Percentiles rank a stretch among this genome's conserved stretches.
These are phyloP conservation scores for Ustilago tritici DNA, from an alignment of 1,284 basidiomycete species.

Conservation along the genomic window DNA sequence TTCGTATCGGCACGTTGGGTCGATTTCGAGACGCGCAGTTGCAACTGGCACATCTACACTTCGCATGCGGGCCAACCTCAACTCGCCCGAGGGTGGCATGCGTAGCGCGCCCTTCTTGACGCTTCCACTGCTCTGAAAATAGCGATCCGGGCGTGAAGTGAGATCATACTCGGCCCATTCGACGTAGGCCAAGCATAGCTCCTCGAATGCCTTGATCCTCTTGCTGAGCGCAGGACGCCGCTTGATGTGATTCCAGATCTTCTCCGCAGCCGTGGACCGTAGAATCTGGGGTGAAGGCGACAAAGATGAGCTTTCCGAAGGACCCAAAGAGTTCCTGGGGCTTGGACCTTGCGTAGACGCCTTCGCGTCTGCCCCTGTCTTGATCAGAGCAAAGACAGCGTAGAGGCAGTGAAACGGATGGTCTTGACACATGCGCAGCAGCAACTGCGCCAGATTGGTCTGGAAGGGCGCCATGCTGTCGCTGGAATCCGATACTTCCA, in stretches of 20 bases:
- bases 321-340: slow-evolving; percentile 19
- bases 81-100: slow-evolving; percentile 39
- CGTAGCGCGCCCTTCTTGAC: slow-evolving; percentile 45
- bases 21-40: slow-evolving; percentile 80
- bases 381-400: slow-evolving; percentile 79
- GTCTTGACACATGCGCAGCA: slow-evolving; percentile 83
- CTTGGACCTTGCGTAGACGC: slow-evolving; percentile 16
- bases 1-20: slow-evolving; percentile 74
- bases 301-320: not conserved
- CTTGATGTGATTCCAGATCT: slow-evolving; percentile 78
- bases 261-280: slow-evolving; percentile 77
- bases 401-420: slow-evolving; percentile 96
- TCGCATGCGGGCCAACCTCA: slow-evolving; percentile 39
- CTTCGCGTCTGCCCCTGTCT: slow-evolving; percentile 47
- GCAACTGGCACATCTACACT: slow-evolving; percentile 76
- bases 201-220: slow-evolving; percentile 76
- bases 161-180: slow-evolving; percentile 82
- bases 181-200: slow-evolving; percentile 79
- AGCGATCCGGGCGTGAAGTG: slow-evolving; percentile 55
- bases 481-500: slow-evolving; percentile 66
- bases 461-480: slow-evolving; percentile 73
- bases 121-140: slow-evolving; percentile 35
- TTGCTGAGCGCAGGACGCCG: slow-evolving; percentile 70
- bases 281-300: slow-evolving; percentile 34
- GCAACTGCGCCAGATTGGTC: slow-evolving; percentile 76